phyloP scores from a whole-genome alignment of 2,329 filamentous ascomycete genomes.

The Cryphonectria nitschkei region DNA sequence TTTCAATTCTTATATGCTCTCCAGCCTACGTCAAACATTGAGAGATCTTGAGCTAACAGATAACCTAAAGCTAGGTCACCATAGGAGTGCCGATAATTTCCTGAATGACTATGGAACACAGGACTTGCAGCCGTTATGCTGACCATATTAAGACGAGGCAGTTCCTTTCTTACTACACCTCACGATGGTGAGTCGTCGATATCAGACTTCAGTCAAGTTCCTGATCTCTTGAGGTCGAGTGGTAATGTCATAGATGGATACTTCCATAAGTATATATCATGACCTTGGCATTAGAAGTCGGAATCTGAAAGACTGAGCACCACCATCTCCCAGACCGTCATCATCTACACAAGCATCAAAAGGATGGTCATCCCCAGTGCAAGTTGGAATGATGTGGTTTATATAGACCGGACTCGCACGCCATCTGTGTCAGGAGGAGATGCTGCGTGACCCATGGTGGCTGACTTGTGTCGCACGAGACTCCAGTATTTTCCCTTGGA shows the following conservation, averaged over 20 bases:
- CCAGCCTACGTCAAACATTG: too few relatives aligned
- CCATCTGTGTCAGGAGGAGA: neutral
- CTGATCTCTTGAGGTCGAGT: neutral
- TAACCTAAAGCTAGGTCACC: too few relatives aligned
- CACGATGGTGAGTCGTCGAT: neutral
- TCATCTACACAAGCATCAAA: neutral
- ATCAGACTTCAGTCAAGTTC: neutral
- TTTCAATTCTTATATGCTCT: too few relatives aligned
- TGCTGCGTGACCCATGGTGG: neutral
- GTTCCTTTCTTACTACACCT: neutral
- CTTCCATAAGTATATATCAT: neutral
- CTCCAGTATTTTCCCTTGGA: neutral
- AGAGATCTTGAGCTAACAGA: too few relatives aligned
- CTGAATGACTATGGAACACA: neutral
- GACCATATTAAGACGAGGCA: neutral
- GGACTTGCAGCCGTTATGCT: neutral
- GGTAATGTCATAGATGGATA: neutral
- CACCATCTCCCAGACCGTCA: neutral
- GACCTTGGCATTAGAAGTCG: neutral
- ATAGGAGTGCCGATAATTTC: too few relatives aligned
- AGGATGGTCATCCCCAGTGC: too few relatives aligned
- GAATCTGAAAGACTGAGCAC: neutral
- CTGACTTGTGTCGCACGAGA: neutral
- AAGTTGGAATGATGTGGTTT: too few relatives aligned
- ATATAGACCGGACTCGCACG: too few relatives aligned